Percentiles rank a stretch among this genome's conserved stretches.
These are phyloP conservation scores for Fusarium cyanostomum DNA, from an alignment of 2,329 filamentous ascomycete species.

Conservation along the genomic window DNA sequence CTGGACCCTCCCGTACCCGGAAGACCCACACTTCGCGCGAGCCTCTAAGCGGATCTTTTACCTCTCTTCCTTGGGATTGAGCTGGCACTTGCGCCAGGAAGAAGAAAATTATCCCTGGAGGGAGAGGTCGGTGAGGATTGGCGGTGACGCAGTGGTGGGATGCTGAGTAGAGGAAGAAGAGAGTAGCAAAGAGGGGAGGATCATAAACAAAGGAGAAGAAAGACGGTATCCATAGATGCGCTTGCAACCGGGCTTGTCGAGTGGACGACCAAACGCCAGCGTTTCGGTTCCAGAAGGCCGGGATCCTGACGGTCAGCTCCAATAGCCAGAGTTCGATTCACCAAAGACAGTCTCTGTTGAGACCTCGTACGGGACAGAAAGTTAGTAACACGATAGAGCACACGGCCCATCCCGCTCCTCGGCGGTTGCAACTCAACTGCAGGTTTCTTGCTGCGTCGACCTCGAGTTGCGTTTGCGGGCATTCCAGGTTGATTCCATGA, in stretches of 20 bases:
- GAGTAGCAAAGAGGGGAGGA: not conserved
- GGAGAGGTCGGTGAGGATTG: constrained; percentile 5
- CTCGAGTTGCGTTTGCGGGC: constrained; percentile 1
- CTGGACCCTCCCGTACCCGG: constrained; percentile 14
- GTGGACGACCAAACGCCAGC: constrained; percentile 24
- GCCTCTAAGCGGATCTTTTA: not conserved
- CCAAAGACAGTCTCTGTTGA: constrained; percentile 7
- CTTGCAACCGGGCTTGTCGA: constrained; percentile 13
- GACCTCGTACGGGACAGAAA: not conserved
- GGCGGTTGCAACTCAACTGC: constrained; percentile 14
- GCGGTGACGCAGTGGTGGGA: constrained; percentile 5
- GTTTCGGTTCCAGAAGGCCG: constrained; percentile 26
- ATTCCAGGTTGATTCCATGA: constrained; percentile 10
- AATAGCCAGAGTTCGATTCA: constrained; percentile 3
- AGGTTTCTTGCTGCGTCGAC: not conserved
- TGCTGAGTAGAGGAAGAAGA: not conserved
- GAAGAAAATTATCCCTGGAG: not conserved
- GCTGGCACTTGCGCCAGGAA: not conserved
- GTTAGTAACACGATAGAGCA: constrained; percentile 1
- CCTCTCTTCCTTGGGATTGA: not conserved
- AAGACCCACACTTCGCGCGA: not conserved
- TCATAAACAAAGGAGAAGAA: not conserved
- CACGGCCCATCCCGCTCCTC: constrained; percentile 17
- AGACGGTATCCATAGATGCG: not conserved
- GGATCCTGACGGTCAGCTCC: constrained; percentile 3